Conservation (phyloP, 208 protist genomes). For the Trypanosoma conorhini region DNA sequence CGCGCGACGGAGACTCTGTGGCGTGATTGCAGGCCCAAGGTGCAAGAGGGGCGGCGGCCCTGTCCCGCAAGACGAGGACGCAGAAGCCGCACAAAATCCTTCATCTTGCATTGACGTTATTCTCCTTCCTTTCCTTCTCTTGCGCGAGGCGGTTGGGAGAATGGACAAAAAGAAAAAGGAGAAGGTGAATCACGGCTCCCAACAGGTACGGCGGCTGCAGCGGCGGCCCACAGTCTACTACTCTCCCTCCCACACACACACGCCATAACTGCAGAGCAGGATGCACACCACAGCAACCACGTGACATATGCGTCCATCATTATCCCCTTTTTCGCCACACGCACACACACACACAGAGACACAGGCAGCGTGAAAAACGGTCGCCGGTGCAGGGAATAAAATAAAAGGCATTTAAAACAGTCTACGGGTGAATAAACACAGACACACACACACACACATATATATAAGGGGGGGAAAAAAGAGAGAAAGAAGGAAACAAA, state of each 20-base stretch:
- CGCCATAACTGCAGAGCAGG: not conserved
- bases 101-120: slow-evolving; percentile 9
- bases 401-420: slow-evolving; percentile 8
- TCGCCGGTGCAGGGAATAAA: not conserved
- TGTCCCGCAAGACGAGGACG: not conserved
- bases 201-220: slow-evolving; percentile 4
- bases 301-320: not conserved
- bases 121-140: not conserved
- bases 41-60: slow-evolving; percentile 14
- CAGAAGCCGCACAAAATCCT: not conserved
- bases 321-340: not conserved
- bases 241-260: too few relatives aligned
- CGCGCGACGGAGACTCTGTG: slow-evolving; percentile 39
- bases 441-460: not conserved
- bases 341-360: not conserved
- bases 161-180: not conserved
- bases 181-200: not conserved
- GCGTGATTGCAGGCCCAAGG: slow-evolving; percentile 35
- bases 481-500: not conserved
- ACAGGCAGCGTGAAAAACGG: not conserved
- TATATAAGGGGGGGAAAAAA: not conserved
- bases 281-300: not conserved
- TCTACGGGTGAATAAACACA: not conserved
- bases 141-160: not conserved
- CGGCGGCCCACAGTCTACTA: not conserved